These are phyloP conservation scores for Pyrenula massariospora DNA, from an alignment of 495 filamentous ascomycete genomes.

Conservation along the genomic window DNA sequence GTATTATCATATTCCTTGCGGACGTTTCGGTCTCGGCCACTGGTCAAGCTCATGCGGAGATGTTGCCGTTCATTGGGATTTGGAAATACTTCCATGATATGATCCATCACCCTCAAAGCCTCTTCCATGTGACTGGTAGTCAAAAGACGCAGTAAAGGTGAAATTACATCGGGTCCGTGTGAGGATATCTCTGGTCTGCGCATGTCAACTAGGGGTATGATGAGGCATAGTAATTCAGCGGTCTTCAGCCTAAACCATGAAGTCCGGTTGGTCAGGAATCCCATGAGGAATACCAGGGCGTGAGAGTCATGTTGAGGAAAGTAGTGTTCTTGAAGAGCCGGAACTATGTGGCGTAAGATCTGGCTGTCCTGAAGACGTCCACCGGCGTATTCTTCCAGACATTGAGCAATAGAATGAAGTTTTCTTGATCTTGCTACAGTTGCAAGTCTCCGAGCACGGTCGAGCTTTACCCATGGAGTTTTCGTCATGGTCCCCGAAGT, in stretches of 20 bases:
- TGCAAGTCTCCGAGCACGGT: constrained; percentile 29
- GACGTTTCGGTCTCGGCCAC: constrained; percentile 63
- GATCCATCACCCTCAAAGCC: constrained; percentile 80
- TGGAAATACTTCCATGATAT: constrained; percentile 87
- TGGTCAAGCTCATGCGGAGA: constrained; percentile 91
- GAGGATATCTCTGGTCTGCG: constrained; percentile 76
- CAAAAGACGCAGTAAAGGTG: constrained; percentile 77
- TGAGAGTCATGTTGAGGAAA: constrained; percentile 76
- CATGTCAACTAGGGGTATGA: constrained; percentile 91
- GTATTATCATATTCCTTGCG: constrained; percentile 91
- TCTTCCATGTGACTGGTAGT: constrained; percentile 90
- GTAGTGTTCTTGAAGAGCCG: constrained; percentile 65
- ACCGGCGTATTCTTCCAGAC: constrained; percentile 57
- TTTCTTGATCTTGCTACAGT: neutral
- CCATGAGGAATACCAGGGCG: constrained; percentile 81
- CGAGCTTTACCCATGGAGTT: constrained; percentile 44
- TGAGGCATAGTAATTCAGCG: constrained; percentile 75
- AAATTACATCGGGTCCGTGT: constrained; percentile 91
- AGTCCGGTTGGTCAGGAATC: constrained; percentile 75
- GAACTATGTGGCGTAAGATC: constrained; percentile 61
- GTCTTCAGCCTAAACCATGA: constrained; percentile 86
- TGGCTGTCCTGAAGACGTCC: constrained; percentile 55
- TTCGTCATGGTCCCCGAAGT: constrained; percentile 18
- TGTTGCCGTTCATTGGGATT: constrained; percentile 90
- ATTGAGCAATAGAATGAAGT: constrained; percentile 21